Base-by-base conservation (phyloP, 768 basidiomycete species). In the Leccinum boreale region DNA sequence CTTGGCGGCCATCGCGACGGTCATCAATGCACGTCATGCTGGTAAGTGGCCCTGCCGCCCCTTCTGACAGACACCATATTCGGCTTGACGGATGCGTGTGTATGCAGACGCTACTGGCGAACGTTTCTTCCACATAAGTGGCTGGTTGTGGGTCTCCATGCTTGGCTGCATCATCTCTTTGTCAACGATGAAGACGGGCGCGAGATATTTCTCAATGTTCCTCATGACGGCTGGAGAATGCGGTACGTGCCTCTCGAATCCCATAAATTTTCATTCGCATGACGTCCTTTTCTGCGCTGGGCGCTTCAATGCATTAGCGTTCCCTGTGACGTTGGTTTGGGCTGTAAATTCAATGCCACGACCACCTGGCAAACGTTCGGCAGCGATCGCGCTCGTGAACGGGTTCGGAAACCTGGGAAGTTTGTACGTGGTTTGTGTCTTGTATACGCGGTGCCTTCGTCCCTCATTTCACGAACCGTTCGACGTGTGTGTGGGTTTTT, bases 351-450 rank as follows among this genome's bases (percentile, higher is more conserved):
- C 79, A 0, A 69, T 86, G 39, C 81, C 85, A 4, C 77, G 85
- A 2, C 85, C 85, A 31, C 85, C 85, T 17, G 77, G 82, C 2
- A 69, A 69, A 48, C 70, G 78, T 12, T 65, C 80, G 0, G 86
- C 79, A 4, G 83, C 82, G 1, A 85, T 87, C 31, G 85, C 79
- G 1, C 75, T 88, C 46, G 83, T 85, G 4, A 86, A 85, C 58
- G 85, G 85, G 2, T 65, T 76, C n/a, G 84, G 81, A 23, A 84
- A 82, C 60, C 64, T 85, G 3, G 84, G 85, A 10, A 81, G 78
- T 59, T 52, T 87, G 85, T 86, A 65, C 23, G 81, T 74, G 6
- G 2, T 11, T 44, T 44, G 5, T 2, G 2, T 19, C n/a, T 44
- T 39, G 36, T 36, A 6, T 36, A 17, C 17, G 35, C 44, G 19